These are phyloP conservation scores for Penicillium coffeae DNA, from an alignment of 495 filamentous ascomycete genomes.

Conservation along the genomic window DNA sequence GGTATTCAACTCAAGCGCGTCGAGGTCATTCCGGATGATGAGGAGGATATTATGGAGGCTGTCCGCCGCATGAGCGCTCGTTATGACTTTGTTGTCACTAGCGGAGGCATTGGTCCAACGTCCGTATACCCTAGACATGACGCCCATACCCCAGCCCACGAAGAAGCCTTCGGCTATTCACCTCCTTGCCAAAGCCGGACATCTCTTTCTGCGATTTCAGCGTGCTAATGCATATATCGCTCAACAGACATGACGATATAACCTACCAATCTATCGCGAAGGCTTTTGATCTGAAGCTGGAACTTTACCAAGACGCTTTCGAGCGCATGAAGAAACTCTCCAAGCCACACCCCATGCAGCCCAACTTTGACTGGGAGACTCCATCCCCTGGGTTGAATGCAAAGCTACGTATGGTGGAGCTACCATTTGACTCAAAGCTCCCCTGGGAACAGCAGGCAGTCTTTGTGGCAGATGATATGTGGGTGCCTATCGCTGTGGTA, in stretches of 20 bases:
- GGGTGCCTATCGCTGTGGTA: slow-evolving; percentile 84
- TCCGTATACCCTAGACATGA: slow-evolving; percentile 32
- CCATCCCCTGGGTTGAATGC: slow-evolving; percentile 74
- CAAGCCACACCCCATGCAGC: slow-evolving; percentile 63
- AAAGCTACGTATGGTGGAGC: slow-evolving; percentile 81
- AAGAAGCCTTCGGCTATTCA: no score
- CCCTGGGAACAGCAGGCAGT: slow-evolving; percentile 62
- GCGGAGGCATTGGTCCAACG: slow-evolving; percentile 94
- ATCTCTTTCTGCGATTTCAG: no score
- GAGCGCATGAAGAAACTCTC: slow-evolving; percentile 79
- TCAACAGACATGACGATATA: slow-evolving; percentile 84
- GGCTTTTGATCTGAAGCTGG: slow-evolving; percentile 73
- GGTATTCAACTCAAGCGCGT: slow-evolving; percentile 86
- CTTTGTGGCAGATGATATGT: slow-evolving; percentile 75
- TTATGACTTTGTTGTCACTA: slow-evolving; percentile 93
- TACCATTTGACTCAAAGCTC: slow-evolving; percentile 67
- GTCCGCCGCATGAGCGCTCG: slow-evolving; percentile 75
- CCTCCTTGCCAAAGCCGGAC: not conserved
- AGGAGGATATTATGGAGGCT: slow-evolving; percentile 84
- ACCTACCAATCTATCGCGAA: slow-evolving; percentile 92
- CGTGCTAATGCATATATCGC: not conserved
- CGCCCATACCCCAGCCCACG: not conserved
- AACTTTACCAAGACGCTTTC: slow-evolving; percentile 70
- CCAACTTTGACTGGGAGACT: slow-evolving; percentile 79
- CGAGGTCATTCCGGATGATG: slow-evolving; percentile 90